Evolutionary conservation across 441 rosid genomes (phyloP), one percentile per base, ranked within the genome.

Genomic region (Flueggea neowawraea): DNA sequence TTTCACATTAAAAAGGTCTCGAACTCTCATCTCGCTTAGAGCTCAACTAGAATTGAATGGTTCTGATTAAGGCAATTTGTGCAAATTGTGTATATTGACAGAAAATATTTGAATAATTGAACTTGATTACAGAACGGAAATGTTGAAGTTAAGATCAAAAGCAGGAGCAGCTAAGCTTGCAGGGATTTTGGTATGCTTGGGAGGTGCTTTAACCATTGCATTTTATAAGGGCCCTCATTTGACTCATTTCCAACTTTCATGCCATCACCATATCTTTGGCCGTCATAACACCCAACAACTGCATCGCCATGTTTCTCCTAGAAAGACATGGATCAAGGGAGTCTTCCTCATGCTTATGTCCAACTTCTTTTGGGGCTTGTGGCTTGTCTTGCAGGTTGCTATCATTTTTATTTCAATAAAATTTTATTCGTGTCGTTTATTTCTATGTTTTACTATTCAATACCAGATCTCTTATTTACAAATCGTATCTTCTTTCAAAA

Each of bases 331-430:
- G 98, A 70, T 88, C 44, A 93, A 81, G 66, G 98, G 98, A 17
- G 79, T 85, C 83, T 81, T 90, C 65, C 84, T 93, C 70, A 86
- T 90, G 97, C 70, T 93, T 70, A 47, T 63, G 55, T 81, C 96
- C 74, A 87, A 87, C 73, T 62, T 65, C 43, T 75, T 60, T 31
- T 93, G 88, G 86, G 96, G 86, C 13, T 61, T 93, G 49, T 93
- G 98, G 98, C 76, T 92, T 51, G 95, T 90, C 6, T 68, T 92
- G 61, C 96, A 92, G 98, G 96, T 22, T 22, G 28, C 28, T 22
- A 22, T 22, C 1, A 22, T 22, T 22, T 22, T 22, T 88, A 71
- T 0, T 3, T 28, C 13, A 15, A 39, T 16, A 9, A 28, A 15
- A 39, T 10, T 11, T 22, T 8, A 31, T 32, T 2, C 10, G 0